These are phyloP conservation scores for Xylaria sp. DNA, from an alignment of 2,329 filamentous ascomycete genomes.

Conservation along the genomic window DNA sequence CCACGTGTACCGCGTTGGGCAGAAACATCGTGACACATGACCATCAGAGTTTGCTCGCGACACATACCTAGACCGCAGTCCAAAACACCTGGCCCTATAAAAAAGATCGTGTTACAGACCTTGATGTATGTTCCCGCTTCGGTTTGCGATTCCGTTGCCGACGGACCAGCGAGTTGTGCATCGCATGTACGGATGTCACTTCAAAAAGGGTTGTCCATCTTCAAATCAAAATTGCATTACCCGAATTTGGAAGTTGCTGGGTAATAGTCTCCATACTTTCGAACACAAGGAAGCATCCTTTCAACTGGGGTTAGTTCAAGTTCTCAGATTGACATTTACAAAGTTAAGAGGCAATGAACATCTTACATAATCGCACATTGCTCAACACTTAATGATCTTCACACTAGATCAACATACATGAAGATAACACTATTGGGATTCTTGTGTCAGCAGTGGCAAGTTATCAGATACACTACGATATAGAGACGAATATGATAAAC, in stretches of 20 bases:
- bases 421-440: not conserved
- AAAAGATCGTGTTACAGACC: not conserved
- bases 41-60: not conserved
- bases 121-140: not conserved
- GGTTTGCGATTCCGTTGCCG: slow-evolving; percentile 21
- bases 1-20: slow-evolving; percentile 28
- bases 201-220: not conserved
- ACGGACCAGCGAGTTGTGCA: not conserved
- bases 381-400: too few relatives aligned
- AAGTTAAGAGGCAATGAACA: not conserved
- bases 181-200: not conserved
- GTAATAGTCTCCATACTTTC: not conserved
- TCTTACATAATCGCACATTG: not conserved
- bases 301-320: not conserved
- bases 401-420: not conserved
- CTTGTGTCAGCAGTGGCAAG: not conserved
- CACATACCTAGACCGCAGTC: slow-evolving; percentile 5
- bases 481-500: not conserved
- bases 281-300: not conserved
- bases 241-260: not conserved
- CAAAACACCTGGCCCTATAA: not conserved
- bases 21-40: slow-evolving; percentile 29
- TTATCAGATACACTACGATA: not conserved
- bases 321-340: not conserved
- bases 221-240: not conserved